phyloP scores from a whole-genome alignment of 2,329 filamentous ascomycete genomes.

The Colletotrichum magnum region DNA sequence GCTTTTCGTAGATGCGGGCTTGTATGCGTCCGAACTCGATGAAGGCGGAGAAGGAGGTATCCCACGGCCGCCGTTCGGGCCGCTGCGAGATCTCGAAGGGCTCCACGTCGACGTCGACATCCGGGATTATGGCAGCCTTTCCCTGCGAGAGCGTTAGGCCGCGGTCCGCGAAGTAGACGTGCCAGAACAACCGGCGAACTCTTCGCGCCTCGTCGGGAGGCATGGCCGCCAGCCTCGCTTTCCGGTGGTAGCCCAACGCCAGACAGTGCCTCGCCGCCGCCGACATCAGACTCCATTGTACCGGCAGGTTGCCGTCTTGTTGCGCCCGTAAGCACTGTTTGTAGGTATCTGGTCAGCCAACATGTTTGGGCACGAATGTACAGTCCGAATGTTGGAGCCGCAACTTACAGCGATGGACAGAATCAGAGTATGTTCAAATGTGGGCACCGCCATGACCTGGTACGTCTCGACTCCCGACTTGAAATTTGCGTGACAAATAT shows the following conservation, averaged over 20 bases:
- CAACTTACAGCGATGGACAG: conserved; percentile 38
- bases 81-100: conserved; percentile 25
- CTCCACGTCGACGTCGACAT: conserved; percentile 40
- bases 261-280: conserved; percentile 42
- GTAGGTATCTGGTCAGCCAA: not conserved
- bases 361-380: not conserved
- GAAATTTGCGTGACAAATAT: conserved; percentile 38
- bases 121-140: conserved; percentile 40
- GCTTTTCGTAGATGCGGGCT: conserved; percentile 38
- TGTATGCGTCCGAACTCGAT: conserved; percentile 38
- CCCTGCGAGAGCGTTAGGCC: conserved; percentile 41
- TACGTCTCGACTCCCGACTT: conserved; percentile 36
- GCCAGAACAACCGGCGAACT: conserved; percentile 42
- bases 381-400: not conserved
- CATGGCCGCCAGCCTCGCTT: conserved; percentile 30
- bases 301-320: conserved; percentile 36
- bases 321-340: conserved; percentile 41
- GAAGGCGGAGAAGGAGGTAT: conserved; percentile 23
- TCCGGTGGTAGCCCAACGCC: conserved; percentile 42
- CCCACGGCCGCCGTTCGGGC: conserved; percentile 36
- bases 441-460: conserved; percentile 38
- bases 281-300: conserved; percentile 41
- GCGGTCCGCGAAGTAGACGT: conserved; percentile 41
- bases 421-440: conserved; percentile 38
- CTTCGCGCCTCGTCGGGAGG: conserved; percentile 28